Base-by-base conservation (phyloP, 805 yeast genomes). In the Cyberlindnera petersonii region DNA sequence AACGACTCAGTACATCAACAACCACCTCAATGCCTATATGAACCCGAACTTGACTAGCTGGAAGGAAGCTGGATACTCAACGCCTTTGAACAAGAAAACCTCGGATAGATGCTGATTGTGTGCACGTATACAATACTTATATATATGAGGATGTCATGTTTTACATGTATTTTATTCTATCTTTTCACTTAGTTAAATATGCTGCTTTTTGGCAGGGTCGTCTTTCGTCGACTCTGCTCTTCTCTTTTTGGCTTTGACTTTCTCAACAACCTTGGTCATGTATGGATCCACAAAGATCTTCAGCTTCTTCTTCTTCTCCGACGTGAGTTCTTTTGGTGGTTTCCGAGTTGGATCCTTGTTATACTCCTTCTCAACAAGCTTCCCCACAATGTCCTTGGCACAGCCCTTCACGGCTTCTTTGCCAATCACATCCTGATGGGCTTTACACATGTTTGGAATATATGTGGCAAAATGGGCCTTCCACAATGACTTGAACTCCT, bases 381-480 rank as follows among this genome's bases (percentile, higher is more conserved):
- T 62, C 46, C 78, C 74, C 5, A 82, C 87, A 41, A 91, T 77
- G 35, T 88, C 96, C 44, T 77, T 74, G 3, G 96, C 86, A 61
- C 88, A 82, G 26, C 72, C 72, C 61, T 89, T 91, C 36, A 86
- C 55, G 40, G 77, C 71, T 5, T 84, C 95, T 42, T 77, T 79
- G 5, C 87, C 88, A 17, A 91, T 67, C 38, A 77, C 79, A 3
- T 67, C 56, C 47, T 77, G 82, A 58, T 82, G 77, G 48, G 75
- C 76, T 47, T 79, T 78, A 39, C 89, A 68, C 54, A 84, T 60
- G 52, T 88, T 87, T 9, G 97, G 97, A 9, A 91, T 84, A 49
- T 76, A 68, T 13, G 70, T 62, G 2, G 96, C 97, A 56, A 91
- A 77, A 33, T 58, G 59, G 21, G 49, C 58, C 29, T 56, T 56